Percentiles rank a stretch among this genome's conserved stretches.
Evolutionary conservation across 176 grass and related monocot genomes (phyloP).

Genomic region (Hordeum marinum): DNA sequence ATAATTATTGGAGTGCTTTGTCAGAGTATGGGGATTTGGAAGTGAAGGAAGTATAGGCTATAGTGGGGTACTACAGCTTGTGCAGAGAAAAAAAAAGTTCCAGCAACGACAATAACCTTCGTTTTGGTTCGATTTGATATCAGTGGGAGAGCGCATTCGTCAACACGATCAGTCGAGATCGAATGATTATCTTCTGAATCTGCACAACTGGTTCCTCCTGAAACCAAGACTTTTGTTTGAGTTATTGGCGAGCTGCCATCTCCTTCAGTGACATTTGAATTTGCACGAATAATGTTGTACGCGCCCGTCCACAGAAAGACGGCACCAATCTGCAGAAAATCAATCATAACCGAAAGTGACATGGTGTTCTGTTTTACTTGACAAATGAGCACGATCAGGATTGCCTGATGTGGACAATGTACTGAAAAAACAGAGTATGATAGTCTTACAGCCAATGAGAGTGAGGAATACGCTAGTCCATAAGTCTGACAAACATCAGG

Average conservation of each 20-base stretch:
- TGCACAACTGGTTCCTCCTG: background rate
- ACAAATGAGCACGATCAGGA: background rate
- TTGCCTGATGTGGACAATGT: background rate
- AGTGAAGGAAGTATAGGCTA: no score
- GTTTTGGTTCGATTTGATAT: slow-evolving; percentile 11
- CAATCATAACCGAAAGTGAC: background rate
- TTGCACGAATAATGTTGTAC: slow-evolving; percentile 63
- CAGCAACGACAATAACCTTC: slow-evolving; percentile 24
- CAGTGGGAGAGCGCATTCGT: slow-evolving; percentile 30
- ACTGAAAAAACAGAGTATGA: background rate
- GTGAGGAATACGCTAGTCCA: slow-evolving; percentile 71
- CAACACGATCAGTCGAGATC: background rate
- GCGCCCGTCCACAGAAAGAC: slow-evolving; percentile 68
- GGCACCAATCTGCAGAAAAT: slow-evolving; percentile 61
- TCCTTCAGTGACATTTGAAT: slow-evolving; percentile 34
- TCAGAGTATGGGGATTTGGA: background rate
- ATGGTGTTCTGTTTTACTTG: background rate
- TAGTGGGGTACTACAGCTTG: background rate
- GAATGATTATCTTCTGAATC: slow-evolving; percentile 24
- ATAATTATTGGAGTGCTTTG: no score
- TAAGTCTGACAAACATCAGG: slow-evolving; percentile 54
- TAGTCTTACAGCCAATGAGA: slow-evolving; percentile 72
- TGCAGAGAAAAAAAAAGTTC: background rate
- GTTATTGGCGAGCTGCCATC: background rate
- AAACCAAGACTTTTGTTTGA: background rate